Evolutionary conservation across 208 protist species (phyloP).

Genomic region (Acanthamoeba sp.): DNA sequence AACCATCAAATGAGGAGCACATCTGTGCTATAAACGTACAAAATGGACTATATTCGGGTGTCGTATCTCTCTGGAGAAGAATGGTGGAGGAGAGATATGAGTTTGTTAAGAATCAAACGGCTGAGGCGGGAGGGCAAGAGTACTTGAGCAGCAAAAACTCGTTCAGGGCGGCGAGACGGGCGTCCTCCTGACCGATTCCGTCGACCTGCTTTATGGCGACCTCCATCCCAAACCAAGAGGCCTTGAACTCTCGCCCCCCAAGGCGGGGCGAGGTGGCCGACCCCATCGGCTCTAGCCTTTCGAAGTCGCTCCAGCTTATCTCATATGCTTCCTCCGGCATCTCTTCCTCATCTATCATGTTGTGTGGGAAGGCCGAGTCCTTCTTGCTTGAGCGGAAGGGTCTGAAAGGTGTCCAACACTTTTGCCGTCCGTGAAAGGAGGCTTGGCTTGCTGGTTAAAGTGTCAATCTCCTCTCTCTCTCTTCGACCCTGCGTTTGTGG

Average conservation of each 20-base stretch:
- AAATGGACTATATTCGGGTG: slow-evolving; percentile 57
- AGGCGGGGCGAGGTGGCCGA: background rate
- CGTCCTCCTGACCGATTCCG: background rate
- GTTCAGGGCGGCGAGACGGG: background rate
- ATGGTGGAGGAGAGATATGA: background rate
- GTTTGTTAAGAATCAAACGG: background rate
- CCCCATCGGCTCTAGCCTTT: background rate
- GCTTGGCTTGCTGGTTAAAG: no score
- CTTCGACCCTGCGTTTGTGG: no score
- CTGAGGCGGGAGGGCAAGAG: background rate
- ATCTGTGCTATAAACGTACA: background rate
- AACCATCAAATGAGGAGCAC: no score
- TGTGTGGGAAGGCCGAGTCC: background rate
- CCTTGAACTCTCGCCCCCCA: background rate
- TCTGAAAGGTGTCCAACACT: no score
- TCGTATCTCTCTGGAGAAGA: background rate
- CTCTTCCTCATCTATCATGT: background rate
- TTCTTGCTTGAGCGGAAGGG: no score
- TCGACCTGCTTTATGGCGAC: background rate
- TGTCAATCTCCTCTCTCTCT: no score
- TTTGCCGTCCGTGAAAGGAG: no score
- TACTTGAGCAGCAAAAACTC: background rate
- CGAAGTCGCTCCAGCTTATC: slow-evolving; percentile 38
- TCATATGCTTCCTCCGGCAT: slow-evolving; percentile 9
- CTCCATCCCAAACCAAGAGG: background rate